These are phyloP conservation scores for Hydnum rufescens DNA, from an alignment of 768 basidiomycete genomes.

Conservation along the genomic window DNA sequence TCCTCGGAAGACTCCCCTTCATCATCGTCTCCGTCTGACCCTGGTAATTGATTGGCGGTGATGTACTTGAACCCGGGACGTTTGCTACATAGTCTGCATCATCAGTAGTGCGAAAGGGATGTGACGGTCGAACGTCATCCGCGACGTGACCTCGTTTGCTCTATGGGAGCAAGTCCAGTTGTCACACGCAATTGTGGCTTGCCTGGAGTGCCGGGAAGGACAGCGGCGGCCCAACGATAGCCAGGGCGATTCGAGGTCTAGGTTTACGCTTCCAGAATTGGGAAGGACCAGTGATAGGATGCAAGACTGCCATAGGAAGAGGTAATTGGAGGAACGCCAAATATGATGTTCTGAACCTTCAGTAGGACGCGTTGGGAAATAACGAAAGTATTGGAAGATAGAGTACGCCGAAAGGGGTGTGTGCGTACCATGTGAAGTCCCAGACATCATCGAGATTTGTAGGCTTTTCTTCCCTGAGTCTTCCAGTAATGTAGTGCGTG, in stretches of 20 bases:
- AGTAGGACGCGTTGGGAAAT: conserved; percentile 85
- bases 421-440: conserved; percentile 72
- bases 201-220: conserved; percentile 56
- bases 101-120: conserved; percentile 15
- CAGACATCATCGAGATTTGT: conserved; percentile 66
- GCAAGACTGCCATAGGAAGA: conserved; percentile 30
- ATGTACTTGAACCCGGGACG: not conserved
- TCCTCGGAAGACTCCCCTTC: conserved; percentile 13
- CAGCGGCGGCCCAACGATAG: conserved; percentile 61
- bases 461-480: conserved; percentile 46
- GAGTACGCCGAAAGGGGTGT: conserved; percentile 8
- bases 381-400: conserved; percentile 50
- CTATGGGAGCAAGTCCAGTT: conserved; percentile 67
- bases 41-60: conserved; percentile 23
- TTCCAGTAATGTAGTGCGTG: conserved; percentile 69
- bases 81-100: not conserved
- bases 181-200: conserved; percentile 53
- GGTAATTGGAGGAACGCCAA: conserved; percentile 63
- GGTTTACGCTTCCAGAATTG: conserved; percentile 41
- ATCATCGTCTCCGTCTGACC: conserved; percentile 13
- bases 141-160: conserved; percentile 67
- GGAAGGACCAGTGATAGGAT: conserved; percentile 22
- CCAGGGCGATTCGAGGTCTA: conserved; percentile 49
- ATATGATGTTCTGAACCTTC: conserved; percentile 91
- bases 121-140: conserved; percentile 22